A percentile compares a stretch with the other conserved stretches of the same genome.
phyloP scores from a whole-genome alignment of 495 filamentous ascomycete species.

The Hyaloscypha hepaticicola region DNA sequence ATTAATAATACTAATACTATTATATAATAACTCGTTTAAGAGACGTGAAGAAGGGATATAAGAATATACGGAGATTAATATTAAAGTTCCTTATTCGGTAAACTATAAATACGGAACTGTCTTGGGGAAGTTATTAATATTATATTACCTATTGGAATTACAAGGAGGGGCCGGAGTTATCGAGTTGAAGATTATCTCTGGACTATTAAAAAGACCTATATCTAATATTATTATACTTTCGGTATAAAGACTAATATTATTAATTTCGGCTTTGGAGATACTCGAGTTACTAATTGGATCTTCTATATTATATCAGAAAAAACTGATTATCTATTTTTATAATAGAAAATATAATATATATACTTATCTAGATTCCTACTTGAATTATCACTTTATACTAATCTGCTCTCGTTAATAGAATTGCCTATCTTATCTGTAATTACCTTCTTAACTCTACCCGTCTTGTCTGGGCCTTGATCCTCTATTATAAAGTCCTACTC shows the following conservation, averaged over 20 bases:
- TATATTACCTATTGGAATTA: conserved; percentile 20
- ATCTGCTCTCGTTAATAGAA: conserved; percentile 2
- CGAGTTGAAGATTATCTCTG: conserved; percentile 12
- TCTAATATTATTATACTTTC: conserved; percentile 7
- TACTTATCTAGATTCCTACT: conserved; percentile 6
- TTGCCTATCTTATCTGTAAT: conserved; percentile 22
- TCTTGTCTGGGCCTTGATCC: conserved; percentile 2
- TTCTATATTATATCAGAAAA: conserved; percentile 17
- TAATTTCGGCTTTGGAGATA: conserved; percentile 17
- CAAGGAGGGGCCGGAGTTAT: conserved; percentile 16
- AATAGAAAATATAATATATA: background rate
- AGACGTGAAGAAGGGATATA: conserved; percentile 1
- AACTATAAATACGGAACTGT: conserved; percentile 12
- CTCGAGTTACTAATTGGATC: conserved; percentile 19
- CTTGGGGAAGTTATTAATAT: conserved; percentile 29
- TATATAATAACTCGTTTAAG: no score
- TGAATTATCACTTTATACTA: conserved; percentile 8
- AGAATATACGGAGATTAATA: background rate
- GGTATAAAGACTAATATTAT: conserved; percentile 14
- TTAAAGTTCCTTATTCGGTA: conserved; percentile 13
- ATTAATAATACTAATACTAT: no score
- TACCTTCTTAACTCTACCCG: conserved; percentile 12
- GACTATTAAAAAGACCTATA: conserved; percentile 13
- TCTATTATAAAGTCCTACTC: conserved; percentile 16
- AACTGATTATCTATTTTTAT: conserved; percentile 15